A percentile compares a stretch with the other conserved stretches of the same genome.
Conservation (phyloP, 805 yeast genomes). For the Zygoascus bituminiphila region DNA sequence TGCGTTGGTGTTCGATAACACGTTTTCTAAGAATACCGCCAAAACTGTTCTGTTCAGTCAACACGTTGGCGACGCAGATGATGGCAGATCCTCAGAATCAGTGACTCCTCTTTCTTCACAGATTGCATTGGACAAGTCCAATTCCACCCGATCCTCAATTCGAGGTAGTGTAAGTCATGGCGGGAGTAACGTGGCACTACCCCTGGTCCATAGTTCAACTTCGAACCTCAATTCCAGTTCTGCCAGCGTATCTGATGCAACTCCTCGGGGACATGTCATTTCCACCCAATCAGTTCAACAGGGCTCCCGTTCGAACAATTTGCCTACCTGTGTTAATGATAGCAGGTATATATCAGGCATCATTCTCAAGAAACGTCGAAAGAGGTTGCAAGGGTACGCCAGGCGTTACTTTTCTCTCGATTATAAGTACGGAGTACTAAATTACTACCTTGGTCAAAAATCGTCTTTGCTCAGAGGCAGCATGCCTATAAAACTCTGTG, state of each 20-base stretch:
- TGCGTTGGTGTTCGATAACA: conserved; percentile 88
- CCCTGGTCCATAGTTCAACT: not conserved
- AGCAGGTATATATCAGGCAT: conserved; percentile 61
- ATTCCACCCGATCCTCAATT: not conserved
- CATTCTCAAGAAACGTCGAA: conserved; percentile 70
- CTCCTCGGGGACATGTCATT: not conserved
- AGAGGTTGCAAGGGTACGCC: conserved; percentile 77
- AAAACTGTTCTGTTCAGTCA: conserved; percentile 70
- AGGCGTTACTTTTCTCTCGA: conserved; percentile 80
- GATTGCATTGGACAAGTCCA: not conserved
- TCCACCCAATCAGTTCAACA: conserved; percentile 3
- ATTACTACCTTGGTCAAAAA: conserved; percentile 66
- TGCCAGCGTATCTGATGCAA: not conserved
- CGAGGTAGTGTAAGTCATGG: not conserved
- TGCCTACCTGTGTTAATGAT: conserved; percentile 16
- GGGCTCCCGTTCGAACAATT: not conserved
- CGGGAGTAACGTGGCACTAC: not conserved
- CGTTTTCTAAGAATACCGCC: conserved; percentile 76
- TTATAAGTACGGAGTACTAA: conserved; percentile 70
- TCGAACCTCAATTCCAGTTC: not conserved
- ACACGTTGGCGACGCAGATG: conserved; percentile 22
- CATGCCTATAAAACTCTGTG: conserved; percentile 76
- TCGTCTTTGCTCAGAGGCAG: conserved; percentile 78
- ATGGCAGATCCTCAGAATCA: not conserved
- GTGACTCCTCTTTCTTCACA: not conserved